These are phyloP conservation scores for Gymnopilus dilepis DNA, from an alignment of 768 basidiomycete species.

Conservation along the genomic window DNA sequence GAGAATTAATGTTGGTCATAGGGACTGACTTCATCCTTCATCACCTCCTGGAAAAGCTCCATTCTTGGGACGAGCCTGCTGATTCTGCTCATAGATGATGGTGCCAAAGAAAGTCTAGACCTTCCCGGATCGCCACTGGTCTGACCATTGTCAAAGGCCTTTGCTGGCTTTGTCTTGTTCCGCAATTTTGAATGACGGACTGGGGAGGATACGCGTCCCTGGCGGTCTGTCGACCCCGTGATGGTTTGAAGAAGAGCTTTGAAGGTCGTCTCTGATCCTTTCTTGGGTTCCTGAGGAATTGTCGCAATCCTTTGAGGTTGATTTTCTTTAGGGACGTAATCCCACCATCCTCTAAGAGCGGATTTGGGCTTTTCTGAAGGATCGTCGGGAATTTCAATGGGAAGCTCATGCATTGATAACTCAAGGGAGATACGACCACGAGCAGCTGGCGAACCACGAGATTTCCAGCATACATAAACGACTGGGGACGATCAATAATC, in stretches of 20 bases:
- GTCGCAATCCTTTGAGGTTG: neutral
- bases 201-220: neutral
- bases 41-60: conserved; percentile 57
- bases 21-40: conserved; percentile 64
- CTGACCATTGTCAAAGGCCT: neutral
- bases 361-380: conserved; percentile 27
- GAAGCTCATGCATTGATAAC: conserved; percentile 48
- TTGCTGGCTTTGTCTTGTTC: neutral
- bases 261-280: neutral
- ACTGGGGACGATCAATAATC: conserved; percentile 38
- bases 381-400: conserved; percentile 35
- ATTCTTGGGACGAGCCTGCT: conserved; percentile 57
- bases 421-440: conserved; percentile 61
- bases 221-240: neutral
- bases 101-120: conserved; percentile 26
- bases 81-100: conserved; percentile 41
- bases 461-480: conserved; percentile 58
- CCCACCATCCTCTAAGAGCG: conserved; percentile 57
- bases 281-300: neutral
- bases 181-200: neutral
- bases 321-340: conserved; percentile 47
- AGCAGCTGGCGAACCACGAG: conserved; percentile 52
- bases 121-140: conserved; percentile 1
- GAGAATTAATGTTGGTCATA: neutral
- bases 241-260: conserved; percentile 13